These are phyloP conservation scores for Zymoseptoria ardabiliae DNA, from an alignment of 2,329 filamentous ascomycete species.

Conservation along the genomic window DNA sequence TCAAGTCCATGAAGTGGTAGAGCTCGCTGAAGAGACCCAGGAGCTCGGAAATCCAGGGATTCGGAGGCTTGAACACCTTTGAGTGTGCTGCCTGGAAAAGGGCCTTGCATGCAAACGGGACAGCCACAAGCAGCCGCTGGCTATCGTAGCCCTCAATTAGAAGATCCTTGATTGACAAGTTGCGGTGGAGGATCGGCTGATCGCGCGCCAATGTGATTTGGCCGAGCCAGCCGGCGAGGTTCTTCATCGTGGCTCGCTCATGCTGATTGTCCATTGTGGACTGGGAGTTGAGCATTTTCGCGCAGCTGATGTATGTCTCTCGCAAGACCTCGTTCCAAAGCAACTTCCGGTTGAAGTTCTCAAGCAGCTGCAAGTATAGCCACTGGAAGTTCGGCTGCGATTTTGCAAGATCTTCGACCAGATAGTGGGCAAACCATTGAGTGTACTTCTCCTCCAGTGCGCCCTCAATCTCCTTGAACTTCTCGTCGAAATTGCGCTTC, in stretches of 20 bases:
- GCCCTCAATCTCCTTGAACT: conserved; percentile 73
- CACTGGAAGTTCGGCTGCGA: conserved; percentile 95
- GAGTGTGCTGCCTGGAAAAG: conserved; percentile 77
- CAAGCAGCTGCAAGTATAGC: conserved; percentile 83
- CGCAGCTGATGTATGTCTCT: conserved; percentile 82
- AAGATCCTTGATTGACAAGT: conserved; percentile 94
- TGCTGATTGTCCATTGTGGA: conserved; percentile 73
- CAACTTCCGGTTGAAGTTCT: conserved; percentile 67
- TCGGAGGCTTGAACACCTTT: conserved; percentile 85
- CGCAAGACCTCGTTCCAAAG: conserved; percentile 86
- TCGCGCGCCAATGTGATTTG: conserved; percentile 87
- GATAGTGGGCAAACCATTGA: conserved; percentile 92
- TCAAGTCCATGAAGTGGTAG: conserved; percentile 86
- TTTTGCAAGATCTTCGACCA: conserved; percentile 93
- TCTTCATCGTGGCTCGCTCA: conserved; percentile 84
- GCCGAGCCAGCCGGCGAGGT: conserved; percentile 87
- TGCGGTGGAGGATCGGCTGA: conserved; percentile 90
- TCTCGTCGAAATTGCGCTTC: conserved; percentile 74
- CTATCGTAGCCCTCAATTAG: conserved; percentile 90
- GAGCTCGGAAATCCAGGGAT: conserved; percentile 97
- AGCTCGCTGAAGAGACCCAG: conserved; percentile 84
- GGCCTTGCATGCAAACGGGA: conserved; percentile 97
- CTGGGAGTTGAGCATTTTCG: conserved; percentile 84
- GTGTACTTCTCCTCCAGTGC: conserved; percentile 74
- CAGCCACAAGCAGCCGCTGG: conserved; percentile 82